A percentile compares a stretch with the other conserved stretches of the same genome.
Conservation (phyloP, 192 early-diverging fungal genomes). For the Podila horticola region DNA sequence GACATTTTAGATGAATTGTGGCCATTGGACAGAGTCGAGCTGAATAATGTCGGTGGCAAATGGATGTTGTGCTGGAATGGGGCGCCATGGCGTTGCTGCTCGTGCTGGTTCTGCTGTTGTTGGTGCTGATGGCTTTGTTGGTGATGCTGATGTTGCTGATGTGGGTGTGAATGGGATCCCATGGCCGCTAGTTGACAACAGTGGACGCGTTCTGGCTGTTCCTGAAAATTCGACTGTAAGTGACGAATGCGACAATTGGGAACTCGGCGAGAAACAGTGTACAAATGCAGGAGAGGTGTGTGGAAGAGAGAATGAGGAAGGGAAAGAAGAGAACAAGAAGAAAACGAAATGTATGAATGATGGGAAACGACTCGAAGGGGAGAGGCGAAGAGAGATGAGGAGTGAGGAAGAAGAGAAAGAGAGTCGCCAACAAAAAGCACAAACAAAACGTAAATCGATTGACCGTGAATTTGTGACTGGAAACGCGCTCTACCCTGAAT, state of each 20-base stretch:
- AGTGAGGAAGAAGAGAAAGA: neutral
- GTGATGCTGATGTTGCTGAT: neutral
- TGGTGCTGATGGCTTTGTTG: neutral
- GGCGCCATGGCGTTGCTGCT: neutral
- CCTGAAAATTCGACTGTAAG: too few species aligned
- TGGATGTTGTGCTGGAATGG: slow-evolving; percentile 13
- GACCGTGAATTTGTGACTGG: neutral
- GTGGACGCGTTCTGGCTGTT: neutral
- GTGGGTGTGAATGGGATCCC: neutral
- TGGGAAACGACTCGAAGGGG: too few species aligned
- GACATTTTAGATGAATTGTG: neutral
- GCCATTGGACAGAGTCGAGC: neutral
- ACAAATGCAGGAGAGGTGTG: neutral
- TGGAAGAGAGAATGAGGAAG: neutral
- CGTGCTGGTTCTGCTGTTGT: neutral
- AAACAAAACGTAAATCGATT: neutral
- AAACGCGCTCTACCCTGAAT: neutral
- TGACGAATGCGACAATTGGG: too few species aligned
- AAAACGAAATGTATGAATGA: neutral
- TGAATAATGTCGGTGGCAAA: slow-evolving; percentile 24
- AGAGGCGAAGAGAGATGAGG: neutral
- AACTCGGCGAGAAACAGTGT: too few species aligned
- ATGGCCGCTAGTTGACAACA: neutral
- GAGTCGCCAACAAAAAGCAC: neutral
- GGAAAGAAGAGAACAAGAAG: neutral